Evolutionary conservation across 148 eudicot species (phyloP), one percentile per base, ranked within the genome.

Genomic region (Pouteria glomerata): DNA sequence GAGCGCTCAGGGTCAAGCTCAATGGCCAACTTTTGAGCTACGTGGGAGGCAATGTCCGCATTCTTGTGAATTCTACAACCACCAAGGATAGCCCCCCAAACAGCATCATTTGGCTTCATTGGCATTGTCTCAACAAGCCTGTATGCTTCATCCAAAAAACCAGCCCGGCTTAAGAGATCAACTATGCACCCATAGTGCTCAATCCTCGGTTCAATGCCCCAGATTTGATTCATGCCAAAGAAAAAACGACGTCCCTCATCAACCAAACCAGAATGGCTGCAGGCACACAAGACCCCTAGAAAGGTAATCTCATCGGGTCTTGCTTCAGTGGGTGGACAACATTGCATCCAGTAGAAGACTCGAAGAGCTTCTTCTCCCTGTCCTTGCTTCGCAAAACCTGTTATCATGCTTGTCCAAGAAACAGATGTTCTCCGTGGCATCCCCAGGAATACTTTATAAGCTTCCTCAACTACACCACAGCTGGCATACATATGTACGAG

Each of bases 361-460:
- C 71, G 41, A 29, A 88, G 74, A 68, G 96, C 96, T 72, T 88
- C 68, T 55, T 80, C 72, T n/a, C 81, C 89, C 30, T 34, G 78
- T 15, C 96, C 88, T 52, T 88, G 90, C 30, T 85, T 90, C 4
- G 89, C 89, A 79, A 78, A 85, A 48, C 87, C 90, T n/a, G 78
- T 81, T 53, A 90, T 90, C 89, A 90, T 88, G 51, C 81, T 88
- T 21, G 90, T 90, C 90, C 90, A 90, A 24, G 93, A 84, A 68
- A 90, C 85, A 26, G 71, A 62, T 13, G 78, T 86, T 74, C 48
- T 85, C 19, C 55, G 45, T 30, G 75, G 79, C 84, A 89, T 87
- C 37, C 42, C 71, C 45, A 61, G 35, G 47, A 90, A 88, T 26
- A 90, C 57, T 45, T 59, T 56, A 75, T 64, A 81, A 29, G 90